These are phyloP conservation scores for Cyclotella kingstonii DNA, from an alignment of 108 stramenopile species.

Conservation along the genomic window DNA sequence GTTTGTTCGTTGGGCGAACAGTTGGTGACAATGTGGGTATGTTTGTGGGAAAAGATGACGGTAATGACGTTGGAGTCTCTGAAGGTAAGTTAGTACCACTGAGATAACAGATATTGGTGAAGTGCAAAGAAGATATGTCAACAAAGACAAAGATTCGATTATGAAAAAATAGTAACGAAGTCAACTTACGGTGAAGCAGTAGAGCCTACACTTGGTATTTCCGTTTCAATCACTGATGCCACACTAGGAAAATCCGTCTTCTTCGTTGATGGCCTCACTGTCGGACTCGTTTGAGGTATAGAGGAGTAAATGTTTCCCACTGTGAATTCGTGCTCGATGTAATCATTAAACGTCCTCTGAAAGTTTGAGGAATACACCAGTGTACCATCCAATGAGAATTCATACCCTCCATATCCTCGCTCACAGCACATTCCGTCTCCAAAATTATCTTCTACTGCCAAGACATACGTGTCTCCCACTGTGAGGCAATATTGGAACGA, in stretches of 20 bases:
- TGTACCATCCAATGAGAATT: conserved; percentile 17
- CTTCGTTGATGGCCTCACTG: background rate
- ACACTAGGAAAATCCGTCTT: background rate
- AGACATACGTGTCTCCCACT: conserved; percentile 20
- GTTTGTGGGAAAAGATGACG: background rate
- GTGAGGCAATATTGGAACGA: conserved; percentile 31
- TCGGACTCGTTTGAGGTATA: conserved; percentile 14
- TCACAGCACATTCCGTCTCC: conserved; percentile 48
- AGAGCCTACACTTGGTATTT: background rate
- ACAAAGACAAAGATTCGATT: background rate
- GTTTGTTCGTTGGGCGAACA: conserved; percentile 23
- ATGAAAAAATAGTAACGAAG: background rate
- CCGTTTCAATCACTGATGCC: too few species aligned
- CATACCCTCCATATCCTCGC: conserved; percentile 37
- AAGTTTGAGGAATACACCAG: conserved; percentile 19
- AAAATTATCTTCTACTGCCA: conserved; percentile 41
- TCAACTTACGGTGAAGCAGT: background rate
- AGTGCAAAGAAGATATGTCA: background rate
- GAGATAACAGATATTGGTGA: background rate
- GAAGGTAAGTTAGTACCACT: conserved; percentile 8
- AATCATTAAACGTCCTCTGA: conserved; percentile 36
- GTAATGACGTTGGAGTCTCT: conserved; percentile 6
- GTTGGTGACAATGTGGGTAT: conserved; percentile 19
- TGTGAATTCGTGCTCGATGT: conserved; percentile 40
- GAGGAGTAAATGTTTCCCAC: conserved; percentile 24